Evolutionary conservation across 2,329 filamentous ascomycete genomes (phyloP).

Genomic region (Neonectria ditissima): DNA sequence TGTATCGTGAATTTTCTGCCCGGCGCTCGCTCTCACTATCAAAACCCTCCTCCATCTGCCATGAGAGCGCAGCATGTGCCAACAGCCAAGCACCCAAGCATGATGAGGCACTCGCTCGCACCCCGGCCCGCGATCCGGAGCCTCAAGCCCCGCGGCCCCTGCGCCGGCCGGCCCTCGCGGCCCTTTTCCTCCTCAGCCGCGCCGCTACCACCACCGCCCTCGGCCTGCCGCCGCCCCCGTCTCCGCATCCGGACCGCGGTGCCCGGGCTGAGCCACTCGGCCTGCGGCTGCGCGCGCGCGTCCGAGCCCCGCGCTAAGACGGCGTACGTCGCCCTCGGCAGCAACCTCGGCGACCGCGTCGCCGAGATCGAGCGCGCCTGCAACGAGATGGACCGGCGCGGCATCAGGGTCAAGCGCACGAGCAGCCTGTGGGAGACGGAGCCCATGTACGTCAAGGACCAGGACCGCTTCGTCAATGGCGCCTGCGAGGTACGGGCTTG

Average conservation of each 20-base stretch:
- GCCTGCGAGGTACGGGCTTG: constrained; percentile 80
- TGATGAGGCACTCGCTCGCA: constrained; percentile 37
- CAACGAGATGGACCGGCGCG: constrained; percentile 77
- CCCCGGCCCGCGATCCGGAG: constrained; percentile 23
- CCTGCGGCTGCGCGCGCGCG: constrained; percentile 53
- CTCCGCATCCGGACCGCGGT: constrained; percentile 24
- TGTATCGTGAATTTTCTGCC: constrained; percentile 42
- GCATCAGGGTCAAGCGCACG: constrained; percentile 81
- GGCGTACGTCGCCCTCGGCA: constrained; percentile 89
- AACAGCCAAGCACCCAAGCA: constrained; percentile 11
- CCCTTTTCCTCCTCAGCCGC: constrained; percentile 28
- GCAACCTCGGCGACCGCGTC: constrained; percentile 90
- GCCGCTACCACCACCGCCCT: constrained; percentile 22
- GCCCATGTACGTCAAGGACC: constrained; percentile 95
- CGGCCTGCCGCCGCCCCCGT: constrained; percentile 31
- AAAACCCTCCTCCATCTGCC: background rate
- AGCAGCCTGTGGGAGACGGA: constrained; percentile 94
- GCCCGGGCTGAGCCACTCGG: constrained; percentile 38
- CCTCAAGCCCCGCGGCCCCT: constrained; percentile 8
- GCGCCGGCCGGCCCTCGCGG: constrained; percentile 15
- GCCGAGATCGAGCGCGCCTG: constrained; percentile 88
- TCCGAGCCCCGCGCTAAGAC: constrained; percentile 52
- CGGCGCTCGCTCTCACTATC: constrained; percentile 23
- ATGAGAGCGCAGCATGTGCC: constrained; percentile 30
- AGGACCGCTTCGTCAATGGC: constrained; percentile 90